A percentile compares a stretch with the other conserved stretches of the same genome.
phyloP scores from a whole-genome alignment of 2,329 filamentous ascomycete genomes.

The Didymellaceae sp. region DNA sequence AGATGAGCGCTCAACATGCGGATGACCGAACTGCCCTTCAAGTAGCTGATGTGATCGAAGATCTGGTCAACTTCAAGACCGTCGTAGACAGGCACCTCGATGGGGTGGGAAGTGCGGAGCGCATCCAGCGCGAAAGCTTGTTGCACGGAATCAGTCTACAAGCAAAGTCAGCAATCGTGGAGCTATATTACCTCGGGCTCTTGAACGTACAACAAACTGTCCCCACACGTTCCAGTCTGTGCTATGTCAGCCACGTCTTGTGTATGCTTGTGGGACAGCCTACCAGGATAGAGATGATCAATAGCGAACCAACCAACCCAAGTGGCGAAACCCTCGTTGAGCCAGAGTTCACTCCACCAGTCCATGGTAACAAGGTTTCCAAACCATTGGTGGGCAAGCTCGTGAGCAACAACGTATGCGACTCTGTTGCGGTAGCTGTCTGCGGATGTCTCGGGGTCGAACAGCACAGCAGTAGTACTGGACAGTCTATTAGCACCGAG shows the following conservation, averaged over 20 bases:
- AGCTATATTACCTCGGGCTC: slow-evolving; percentile 59
- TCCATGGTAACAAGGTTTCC: slow-evolving; percentile 96
- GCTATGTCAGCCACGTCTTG: slow-evolving; percentile 14
- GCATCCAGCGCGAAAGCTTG: slow-evolving; percentile 88
- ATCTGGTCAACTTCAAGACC: slow-evolving; percentile 97
- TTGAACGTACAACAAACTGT: slow-evolving; percentile 80
- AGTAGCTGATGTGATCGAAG: slow-evolving; percentile 94
- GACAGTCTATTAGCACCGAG: slow-evolving; percentile 9
- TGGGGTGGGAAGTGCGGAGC: slow-evolving; percentile 90
- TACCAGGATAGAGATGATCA: slow-evolving; percentile 84
- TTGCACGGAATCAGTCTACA: slow-evolving; percentile 85
- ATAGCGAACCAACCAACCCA: slow-evolving; percentile 97
- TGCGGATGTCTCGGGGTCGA: slow-evolving; percentile 90
- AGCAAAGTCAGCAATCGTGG: slow-evolving; percentile 47
- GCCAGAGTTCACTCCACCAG: slow-evolving; percentile 90
- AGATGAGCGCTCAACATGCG: slow-evolving; percentile 94
- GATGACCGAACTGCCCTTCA: slow-evolving; percentile 95
- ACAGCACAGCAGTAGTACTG: slow-evolving; percentile 88
- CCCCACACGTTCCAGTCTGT: slow-evolving; percentile 95
- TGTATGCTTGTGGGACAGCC: slow-evolving; percentile 10
- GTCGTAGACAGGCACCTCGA: slow-evolving; percentile 92
- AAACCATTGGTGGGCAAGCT: slow-evolving; percentile 96
- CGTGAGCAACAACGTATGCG: slow-evolving; percentile 97
- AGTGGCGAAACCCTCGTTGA: slow-evolving; percentile 96
- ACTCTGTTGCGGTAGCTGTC: slow-evolving; percentile 90